Base-by-base conservation (phyloP, 1,284 basidiomycete genomes). In the Rhodotorula glutinis region DNA sequence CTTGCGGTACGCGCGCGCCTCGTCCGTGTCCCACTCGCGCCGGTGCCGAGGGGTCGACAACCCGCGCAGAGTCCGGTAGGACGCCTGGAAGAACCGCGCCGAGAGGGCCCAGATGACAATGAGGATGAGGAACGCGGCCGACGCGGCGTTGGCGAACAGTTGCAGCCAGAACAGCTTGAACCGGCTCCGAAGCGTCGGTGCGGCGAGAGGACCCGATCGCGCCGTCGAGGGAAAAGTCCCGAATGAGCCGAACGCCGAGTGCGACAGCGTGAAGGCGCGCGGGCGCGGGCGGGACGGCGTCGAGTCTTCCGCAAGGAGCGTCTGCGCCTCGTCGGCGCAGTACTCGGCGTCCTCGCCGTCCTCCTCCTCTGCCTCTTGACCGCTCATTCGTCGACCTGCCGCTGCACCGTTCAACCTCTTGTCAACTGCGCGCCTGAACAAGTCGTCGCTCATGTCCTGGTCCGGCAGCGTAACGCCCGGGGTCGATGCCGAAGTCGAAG, bases 11-110 rank as follows among this genome's bases (percentile, higher is more conserved):
- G 76, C 73, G 8, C 79, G 79, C 56, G 83, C 53, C 38, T 69
- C 72, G 33, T 72, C 70, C 16, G 65, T 79, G 72, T 86, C 85
- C 85, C 85, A 86, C 7, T 76, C 76, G 46, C 82, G 80, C 33
- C 72, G 71, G 29, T 73, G 73, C 13, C 68, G 63, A 10, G 73
- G 69, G 30, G 74, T 66, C 47, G 40, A 65, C 53, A 63, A 27
- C 10, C 61, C 70, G 33, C 62, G 67, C 40, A 44, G 47, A 25
- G 29, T 40, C 30, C 67, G 46, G 3, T 60, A 46, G 58, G 65
- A 11, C 19, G 56, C 49, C 41, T 60, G 53, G 51, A 71, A 41
- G 27, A 66, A 57, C n/a, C 68, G 61, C 7, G 62, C 54, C 29
- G 68, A 38, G 19, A 81, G 74, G 1, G 80, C 80, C 76, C 79